Evolutionary conservation across 2,329 filamentous ascomycete genomes (phyloP).

Genomic region (Epichloe bromicola): DNA sequence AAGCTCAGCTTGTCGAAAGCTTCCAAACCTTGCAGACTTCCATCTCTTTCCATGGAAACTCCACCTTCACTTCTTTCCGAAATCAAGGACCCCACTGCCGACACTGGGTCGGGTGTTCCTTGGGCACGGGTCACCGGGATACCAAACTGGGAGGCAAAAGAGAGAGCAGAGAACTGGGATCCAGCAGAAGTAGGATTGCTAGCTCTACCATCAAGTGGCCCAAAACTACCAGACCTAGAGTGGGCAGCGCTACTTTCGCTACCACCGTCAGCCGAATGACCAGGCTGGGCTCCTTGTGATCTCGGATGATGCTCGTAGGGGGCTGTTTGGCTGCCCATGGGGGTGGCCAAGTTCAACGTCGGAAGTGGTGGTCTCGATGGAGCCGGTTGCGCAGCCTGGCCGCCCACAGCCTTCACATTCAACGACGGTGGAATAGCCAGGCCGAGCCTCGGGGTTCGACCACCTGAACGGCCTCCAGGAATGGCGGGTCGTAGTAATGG

Average conservation of each 20-base stretch:
- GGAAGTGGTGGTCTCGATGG: slow-evolving; percentile 46
- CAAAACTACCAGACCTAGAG: slow-evolving; percentile 75
- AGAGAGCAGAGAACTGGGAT: slow-evolving; percentile 74
- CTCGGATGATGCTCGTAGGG: slow-evolving; percentile 53
- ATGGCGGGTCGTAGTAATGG: slow-evolving; percentile 76
- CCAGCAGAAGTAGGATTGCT: slow-evolving; percentile 78
- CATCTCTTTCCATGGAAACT: slow-evolving; percentile 68
- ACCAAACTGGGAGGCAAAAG: slow-evolving; percentile 61
- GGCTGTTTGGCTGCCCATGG: slow-evolving; percentile 65
- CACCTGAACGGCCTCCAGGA: slow-evolving; percentile 52
- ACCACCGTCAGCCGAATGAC: slow-evolving; percentile 57
- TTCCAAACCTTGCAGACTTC: slow-evolving; percentile 64
- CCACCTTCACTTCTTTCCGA: slow-evolving; percentile 69
- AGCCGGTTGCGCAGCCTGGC: slow-evolving; percentile 24
- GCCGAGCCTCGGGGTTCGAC: slow-evolving; percentile 64
- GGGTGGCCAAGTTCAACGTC: slow-evolving; percentile 74
- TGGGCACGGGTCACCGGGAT: slow-evolving; percentile 53
- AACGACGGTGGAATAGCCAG: slow-evolving; percentile 84
- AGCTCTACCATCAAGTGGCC: slow-evolving; percentile 57
- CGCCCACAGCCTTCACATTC: slow-evolving; percentile 62
- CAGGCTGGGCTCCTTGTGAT: slow-evolving; percentile 39
- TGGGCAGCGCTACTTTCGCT: slow-evolving; percentile 70
- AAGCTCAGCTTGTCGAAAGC: slow-evolving; percentile 69
- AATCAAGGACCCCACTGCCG: slow-evolving; percentile 74
- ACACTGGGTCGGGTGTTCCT: slow-evolving; percentile 71